Evolutionary conservation across 1,284 basidiomycete species (phyloP).

Genomic region (Heliocybe sulcata): DNA sequence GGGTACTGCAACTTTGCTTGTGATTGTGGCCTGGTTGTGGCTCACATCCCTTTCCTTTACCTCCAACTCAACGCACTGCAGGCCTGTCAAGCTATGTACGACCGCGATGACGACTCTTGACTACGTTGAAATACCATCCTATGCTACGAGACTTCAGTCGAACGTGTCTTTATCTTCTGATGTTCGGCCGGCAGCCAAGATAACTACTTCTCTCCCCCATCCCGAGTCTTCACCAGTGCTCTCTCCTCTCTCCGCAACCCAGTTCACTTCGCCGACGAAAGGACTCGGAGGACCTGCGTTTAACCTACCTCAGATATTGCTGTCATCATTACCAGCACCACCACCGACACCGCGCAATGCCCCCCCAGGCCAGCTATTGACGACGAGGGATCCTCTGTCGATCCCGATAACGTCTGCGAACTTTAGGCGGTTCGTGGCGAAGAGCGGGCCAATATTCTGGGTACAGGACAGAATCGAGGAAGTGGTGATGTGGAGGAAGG

Average conservation of each 20-base stretch:
- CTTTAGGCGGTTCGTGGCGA: conserved; percentile 65
- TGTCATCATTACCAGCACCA: conserved; percentile 24
- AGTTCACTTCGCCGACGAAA: conserved; percentile 12
- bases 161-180: conserved; percentile 12
- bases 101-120: conserved; percentile 22
- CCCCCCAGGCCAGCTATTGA: conserved; percentile 25
- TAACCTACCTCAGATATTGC: conserved; percentile 24
- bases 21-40: too few relatives aligned
- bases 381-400: conserved; percentile 56
- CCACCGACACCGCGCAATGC: conserved; percentile 21
- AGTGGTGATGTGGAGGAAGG: conserved; percentile 63
- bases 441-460: conserved; percentile 68
- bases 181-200: conserved; percentile 33
- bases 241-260: conserved; percentile 16
- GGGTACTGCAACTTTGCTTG: not conserved
- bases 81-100: not conserved
- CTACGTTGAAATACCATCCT: conserved; percentile 43
- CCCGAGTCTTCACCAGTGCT: conserved; percentile 22
- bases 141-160: conserved; percentile 34
- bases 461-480: conserved; percentile 72
- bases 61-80: too few relatives aligned
- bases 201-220: conserved; percentile 38
- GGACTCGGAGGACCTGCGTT: conserved; percentile 10
- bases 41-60: too few relatives aligned
- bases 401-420: conserved; percentile 66